These are phyloP conservation scores for Sarocladiaceae sp. DNA, from an alignment of 2,329 filamentous ascomycete genomes.

Conservation along the genomic window DNA sequence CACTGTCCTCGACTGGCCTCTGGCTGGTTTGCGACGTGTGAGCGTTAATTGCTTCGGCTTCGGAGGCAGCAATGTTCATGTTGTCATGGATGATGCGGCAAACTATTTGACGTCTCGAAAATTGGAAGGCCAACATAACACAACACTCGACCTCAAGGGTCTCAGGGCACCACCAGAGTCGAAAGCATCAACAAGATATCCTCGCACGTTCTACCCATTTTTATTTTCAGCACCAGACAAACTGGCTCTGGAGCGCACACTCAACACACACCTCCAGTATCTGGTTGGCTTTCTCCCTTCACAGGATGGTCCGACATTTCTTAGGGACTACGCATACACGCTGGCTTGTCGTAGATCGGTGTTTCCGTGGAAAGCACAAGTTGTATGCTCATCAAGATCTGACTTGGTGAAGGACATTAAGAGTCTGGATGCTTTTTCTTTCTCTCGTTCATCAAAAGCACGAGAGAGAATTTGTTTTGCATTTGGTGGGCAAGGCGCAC, in stretches of 20 bases:
- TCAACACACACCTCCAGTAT: not conserved
- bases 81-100: conserved; percentile 37
- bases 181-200: not conserved
- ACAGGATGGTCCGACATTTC: not conserved
- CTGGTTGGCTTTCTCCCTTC: not conserved
- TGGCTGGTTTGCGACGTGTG: conserved; percentile 34
- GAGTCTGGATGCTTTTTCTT: not conserved
- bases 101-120: conserved; percentile 22
- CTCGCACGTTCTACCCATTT: not conserved
- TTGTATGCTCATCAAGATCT: not conserved
- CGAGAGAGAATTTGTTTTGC: conserved; percentile 15
- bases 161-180: conserved; percentile 20
- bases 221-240: not conserved
- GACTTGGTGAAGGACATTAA: not conserved
- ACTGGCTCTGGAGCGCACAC: not conserved
- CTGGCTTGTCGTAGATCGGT: conserved; percentile 39
- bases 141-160: not conserved
- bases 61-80: conserved; percentile 53
- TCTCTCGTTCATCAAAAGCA: not conserved
- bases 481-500: conserved; percentile 30
- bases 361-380: conserved; percentile 34
- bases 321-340: conserved; percentile 31
- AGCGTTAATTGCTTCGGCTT: conserved; percentile 56
- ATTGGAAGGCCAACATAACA: not conserved
- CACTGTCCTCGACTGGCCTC: conserved; percentile 26